These are phyloP conservation scores for Mariannaea elegans DNA, from an alignment of 2,329 filamentous ascomycete genomes.

Conservation along the genomic window DNA sequence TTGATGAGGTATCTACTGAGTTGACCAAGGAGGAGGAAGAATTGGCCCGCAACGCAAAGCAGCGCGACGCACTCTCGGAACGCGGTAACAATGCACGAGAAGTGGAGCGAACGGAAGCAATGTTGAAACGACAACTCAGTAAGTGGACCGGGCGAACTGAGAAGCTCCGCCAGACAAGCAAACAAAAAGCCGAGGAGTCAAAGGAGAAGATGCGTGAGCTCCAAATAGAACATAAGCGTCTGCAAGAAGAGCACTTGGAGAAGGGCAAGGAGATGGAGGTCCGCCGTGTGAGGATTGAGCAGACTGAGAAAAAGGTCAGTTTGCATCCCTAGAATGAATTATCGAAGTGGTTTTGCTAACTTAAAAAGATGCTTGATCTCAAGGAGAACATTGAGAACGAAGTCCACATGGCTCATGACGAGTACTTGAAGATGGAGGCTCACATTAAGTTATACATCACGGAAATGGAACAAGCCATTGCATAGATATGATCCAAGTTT, in stretches of 20 bases:
- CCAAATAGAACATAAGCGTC: conserved; percentile 77
- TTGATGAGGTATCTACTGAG: conserved; percentile 88
- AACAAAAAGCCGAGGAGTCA: conserved; percentile 81
- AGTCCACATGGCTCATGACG: conserved; percentile 87
- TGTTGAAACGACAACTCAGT: conserved; percentile 83
- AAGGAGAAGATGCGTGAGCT: conserved; percentile 92
- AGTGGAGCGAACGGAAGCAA: conserved; percentile 85
- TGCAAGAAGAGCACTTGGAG: conserved; percentile 85
- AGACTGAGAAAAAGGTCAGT: conserved; percentile 95
- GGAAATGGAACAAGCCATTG: conserved; percentile 94
- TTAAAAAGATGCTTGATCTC: conserved; percentile 88
- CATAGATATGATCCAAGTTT: conserved; percentile 12
- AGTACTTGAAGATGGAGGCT: conserved; percentile 97
- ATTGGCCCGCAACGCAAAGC: conserved; percentile 78
- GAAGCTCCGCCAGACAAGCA: conserved; percentile 80
- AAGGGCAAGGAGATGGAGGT: conserved; percentile 94
- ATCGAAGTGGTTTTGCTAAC: conserved; percentile 37
- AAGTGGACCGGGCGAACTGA: conserved; percentile 91
- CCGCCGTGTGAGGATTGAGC: conserved; percentile 91
- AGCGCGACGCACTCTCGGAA: conserved; percentile 87
- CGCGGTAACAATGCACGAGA: conserved; percentile 89
- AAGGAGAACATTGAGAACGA: conserved; percentile 98
- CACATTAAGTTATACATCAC: conserved; percentile 98
- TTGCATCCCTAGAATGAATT: not conserved
- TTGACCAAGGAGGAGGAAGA: conserved; percentile 92